A percentile compares a stretch with the other conserved stretches of the same genome.
These are phyloP conservation scores for Aspergillus sp. DNA, from an alignment of 2,329 filamentous ascomycete genomes.

Conservation along the genomic window DNA sequence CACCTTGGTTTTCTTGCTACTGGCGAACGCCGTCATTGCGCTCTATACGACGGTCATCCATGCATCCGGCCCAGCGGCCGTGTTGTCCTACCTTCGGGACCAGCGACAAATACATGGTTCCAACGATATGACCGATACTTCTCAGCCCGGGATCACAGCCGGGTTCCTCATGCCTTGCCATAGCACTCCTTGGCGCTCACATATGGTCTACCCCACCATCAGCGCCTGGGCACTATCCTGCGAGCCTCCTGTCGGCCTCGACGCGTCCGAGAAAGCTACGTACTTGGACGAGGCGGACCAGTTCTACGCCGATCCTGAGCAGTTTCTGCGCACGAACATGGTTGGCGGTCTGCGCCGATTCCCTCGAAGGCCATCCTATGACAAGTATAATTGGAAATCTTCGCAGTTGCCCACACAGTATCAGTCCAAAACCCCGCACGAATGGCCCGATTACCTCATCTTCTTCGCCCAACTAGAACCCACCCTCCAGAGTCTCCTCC, in stretches of 20 bases:
- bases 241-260: constrained; percentile 77
- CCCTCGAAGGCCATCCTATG: constrained; percentile 37
- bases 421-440: constrained; percentile 27
- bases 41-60: constrained; percentile 75
- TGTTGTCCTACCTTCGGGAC: constrained; percentile 72
- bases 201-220: constrained; percentile 74
- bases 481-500: constrained; percentile 47
- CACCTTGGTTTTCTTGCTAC: constrained; percentile 60
- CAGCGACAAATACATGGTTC: constrained; percentile 62
- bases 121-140: neutral
- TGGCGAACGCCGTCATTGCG: constrained; percentile 69
- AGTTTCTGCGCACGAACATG: constrained; percentile 62
- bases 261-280: constrained; percentile 57
- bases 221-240: constrained; percentile 84
- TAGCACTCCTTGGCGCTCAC: constrained; percentile 90
- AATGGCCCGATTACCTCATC: constrained; percentile 52
- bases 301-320: constrained; percentile 71
- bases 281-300: constrained; percentile 90
- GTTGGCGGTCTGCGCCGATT: constrained; percentile 37
- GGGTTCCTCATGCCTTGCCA: constrained; percentile 95
- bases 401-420: neutral
- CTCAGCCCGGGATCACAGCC: constrained; percentile 50
- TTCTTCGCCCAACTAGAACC: constrained; percentile 62
- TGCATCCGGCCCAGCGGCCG: constrained; percentile 74
- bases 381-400: constrained; percentile 4